phyloP scores from a whole-genome alignment of 73 alveolate species.

The Symbiodinium natans region DNA sequence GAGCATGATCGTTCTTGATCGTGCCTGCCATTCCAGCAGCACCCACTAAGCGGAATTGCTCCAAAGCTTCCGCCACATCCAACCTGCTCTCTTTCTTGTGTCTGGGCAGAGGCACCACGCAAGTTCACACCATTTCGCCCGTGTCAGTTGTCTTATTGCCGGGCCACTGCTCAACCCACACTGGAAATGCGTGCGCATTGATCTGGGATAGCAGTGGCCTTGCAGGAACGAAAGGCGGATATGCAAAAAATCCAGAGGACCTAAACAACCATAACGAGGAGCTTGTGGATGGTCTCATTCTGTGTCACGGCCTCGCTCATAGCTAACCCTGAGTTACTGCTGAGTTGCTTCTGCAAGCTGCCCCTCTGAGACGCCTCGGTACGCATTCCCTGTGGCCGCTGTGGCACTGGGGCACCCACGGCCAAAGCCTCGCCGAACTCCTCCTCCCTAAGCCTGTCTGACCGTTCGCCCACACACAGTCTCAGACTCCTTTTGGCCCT shows the following conservation, averaged over 20 bases:
- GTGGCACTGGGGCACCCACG: too few species aligned
- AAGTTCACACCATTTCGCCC: background rate
- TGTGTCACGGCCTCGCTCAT: background rate
- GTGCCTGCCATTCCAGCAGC: constrained; percentile 65
- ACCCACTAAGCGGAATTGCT: constrained; percentile 37
- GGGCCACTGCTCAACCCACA: constrained; percentile 45
- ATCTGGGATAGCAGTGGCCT: background rate
- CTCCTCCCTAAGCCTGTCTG: too few species aligned
- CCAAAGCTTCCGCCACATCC: constrained; percentile 41
- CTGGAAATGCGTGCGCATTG: constrained; percentile 19
- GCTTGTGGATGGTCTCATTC: background rate
- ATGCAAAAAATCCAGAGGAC: background rate
- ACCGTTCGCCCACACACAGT: too few species aligned
- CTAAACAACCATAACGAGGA: too few species aligned
- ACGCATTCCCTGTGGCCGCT: too few species aligned
- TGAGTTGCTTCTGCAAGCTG: too few species aligned
- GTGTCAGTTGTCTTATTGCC: background rate
- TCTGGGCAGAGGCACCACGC: background rate
- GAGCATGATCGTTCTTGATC: too few species aligned
- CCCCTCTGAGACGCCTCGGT: too few species aligned
- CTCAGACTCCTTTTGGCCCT: too few species aligned
- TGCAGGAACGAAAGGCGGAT: background rate
- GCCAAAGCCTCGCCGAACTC: too few species aligned
- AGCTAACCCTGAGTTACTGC: too few species aligned
- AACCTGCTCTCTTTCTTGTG: background rate